phyloP scores from a whole-genome alignment of 176 grass and related monocot species.

The Oropetium thomaeum region DNA sequence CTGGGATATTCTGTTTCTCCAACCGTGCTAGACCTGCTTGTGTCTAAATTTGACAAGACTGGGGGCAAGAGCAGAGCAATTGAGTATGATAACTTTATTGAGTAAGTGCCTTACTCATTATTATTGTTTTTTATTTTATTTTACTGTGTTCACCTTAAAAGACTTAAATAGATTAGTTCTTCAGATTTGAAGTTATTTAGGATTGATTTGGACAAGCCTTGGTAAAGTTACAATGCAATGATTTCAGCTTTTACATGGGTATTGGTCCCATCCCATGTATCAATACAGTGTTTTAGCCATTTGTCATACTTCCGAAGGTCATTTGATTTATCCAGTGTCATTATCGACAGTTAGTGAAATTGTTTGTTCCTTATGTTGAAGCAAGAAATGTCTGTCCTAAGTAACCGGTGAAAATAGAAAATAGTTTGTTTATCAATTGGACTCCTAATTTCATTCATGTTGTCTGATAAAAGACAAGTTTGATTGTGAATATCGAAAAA shows the following conservation, averaged over 20 bases:
- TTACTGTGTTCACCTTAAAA: background rate
- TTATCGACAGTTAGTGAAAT: background rate
- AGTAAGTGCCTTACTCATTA: conserved; percentile 62
- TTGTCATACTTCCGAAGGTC: background rate
- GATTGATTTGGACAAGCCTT: background rate
- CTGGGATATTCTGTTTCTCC: conserved; percentile 91
- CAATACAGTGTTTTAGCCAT: background rate
- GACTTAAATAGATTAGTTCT: background rate
- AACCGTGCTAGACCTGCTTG: conserved; percentile 75
- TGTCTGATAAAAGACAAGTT: background rate
- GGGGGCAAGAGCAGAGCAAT: conserved; percentile 78
- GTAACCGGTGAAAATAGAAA: background rate
- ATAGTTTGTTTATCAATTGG: background rate
- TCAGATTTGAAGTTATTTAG: background rate
- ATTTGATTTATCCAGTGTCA: background rate
- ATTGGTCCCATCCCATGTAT: background rate
- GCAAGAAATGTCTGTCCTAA: background rate
- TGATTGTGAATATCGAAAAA: background rate
- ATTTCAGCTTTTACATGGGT: background rate
- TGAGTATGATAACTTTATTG: conserved; percentile 98
- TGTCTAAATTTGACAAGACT: conserved; percentile 93
- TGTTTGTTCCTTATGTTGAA: background rate
- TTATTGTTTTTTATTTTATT: too few species aligned
- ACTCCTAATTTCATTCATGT: background rate
- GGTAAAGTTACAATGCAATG: background rate